phyloP scores from a whole-genome alignment of 1,139 yeast species.

The Saccharomyces hybrid region DNA sequence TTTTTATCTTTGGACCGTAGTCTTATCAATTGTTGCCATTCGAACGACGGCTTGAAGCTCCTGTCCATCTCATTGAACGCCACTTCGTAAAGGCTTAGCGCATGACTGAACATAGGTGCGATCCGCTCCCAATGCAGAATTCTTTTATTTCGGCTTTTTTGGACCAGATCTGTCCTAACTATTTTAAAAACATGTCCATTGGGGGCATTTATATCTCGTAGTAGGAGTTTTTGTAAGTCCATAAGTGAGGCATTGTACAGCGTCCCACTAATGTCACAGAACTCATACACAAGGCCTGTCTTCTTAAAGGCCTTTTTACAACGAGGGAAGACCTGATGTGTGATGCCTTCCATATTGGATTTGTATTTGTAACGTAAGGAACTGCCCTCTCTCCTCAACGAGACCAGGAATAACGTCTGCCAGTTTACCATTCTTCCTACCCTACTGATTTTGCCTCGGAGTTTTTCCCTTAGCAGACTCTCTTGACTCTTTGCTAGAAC shows the following conservation, averaged over 20 bases:
- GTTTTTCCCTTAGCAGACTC: not conserved
- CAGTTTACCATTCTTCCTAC: not conserved
- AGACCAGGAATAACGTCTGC: not conserved
- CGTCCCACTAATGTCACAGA: not conserved
- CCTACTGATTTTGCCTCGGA: not conserved
- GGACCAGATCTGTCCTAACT: not conserved
- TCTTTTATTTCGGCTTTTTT: not conserved
- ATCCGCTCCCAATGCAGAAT: not conserved
- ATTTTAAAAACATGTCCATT: not conserved
- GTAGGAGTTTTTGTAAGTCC: not conserved
- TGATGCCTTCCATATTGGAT: not conserved
- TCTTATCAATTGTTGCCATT: constrained; percentile 7
- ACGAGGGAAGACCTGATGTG: not conserved
- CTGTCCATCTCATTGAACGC: not conserved
- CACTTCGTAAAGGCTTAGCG: not conserved
- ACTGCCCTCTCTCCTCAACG: not conserved
- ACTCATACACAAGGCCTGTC: not conserved
- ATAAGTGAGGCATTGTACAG: not conserved
- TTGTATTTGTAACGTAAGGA: not conserved
- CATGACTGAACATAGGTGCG: not conserved
- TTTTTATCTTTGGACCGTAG: constrained; percentile 5
- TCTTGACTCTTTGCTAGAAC: not conserved
- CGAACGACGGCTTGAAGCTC: constrained; percentile 1
- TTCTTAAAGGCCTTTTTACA: not conserved
- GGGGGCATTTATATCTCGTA: not conserved